These are phyloP conservation scores for Pterocarpus macrocarpus DNA, from an alignment of 306 rosid species.

Conservation along the genomic window DNA sequence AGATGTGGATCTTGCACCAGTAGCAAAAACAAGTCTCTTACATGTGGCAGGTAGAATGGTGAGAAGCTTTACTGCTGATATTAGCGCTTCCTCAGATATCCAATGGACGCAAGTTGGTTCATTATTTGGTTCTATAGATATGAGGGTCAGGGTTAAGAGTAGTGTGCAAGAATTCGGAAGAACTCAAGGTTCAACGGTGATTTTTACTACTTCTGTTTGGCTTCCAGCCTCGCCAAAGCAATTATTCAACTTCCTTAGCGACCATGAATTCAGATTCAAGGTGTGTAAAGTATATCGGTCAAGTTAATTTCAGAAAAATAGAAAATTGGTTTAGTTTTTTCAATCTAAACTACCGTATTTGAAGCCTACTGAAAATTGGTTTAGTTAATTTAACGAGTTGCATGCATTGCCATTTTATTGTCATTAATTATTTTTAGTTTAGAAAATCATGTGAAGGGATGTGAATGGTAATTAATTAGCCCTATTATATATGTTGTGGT, in stretches of 20 bases:
- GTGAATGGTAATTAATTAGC: not conserved
- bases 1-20: not conserved
- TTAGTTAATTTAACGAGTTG: not conserved
- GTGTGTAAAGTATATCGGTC: constrained; percentile 19
- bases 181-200: constrained; percentile 35
- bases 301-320: too few species aligned
- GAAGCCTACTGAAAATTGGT: too few species aligned
- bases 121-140: not conserved
- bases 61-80: constrained; percentile 40
- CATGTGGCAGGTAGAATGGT: constrained; percentile 55
- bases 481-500: not conserved
- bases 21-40: constrained; percentile 41
- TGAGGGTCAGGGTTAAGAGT: constrained; percentile 18
- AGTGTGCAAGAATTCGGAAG: constrained; percentile 10
- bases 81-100: constrained; percentile 36
- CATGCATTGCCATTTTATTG: not conserved
- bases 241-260: constrained; percentile 51
- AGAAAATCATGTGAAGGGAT: not conserved
- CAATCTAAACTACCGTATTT: too few species aligned
- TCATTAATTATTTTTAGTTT: not conserved
- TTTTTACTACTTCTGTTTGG: constrained; percentile 42
- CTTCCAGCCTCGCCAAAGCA: constrained; percentile 40
- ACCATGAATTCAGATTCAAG: constrained; percentile 23
- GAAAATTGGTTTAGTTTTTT: not conserved
- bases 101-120: constrained; percentile 38